A percentile compares a stretch with the other conserved stretches of the same genome.
These are phyloP conservation scores for Aspergillus melleus DNA, from an alignment of 2,329 filamentous ascomycete genomes.

Conservation along the genomic window DNA sequence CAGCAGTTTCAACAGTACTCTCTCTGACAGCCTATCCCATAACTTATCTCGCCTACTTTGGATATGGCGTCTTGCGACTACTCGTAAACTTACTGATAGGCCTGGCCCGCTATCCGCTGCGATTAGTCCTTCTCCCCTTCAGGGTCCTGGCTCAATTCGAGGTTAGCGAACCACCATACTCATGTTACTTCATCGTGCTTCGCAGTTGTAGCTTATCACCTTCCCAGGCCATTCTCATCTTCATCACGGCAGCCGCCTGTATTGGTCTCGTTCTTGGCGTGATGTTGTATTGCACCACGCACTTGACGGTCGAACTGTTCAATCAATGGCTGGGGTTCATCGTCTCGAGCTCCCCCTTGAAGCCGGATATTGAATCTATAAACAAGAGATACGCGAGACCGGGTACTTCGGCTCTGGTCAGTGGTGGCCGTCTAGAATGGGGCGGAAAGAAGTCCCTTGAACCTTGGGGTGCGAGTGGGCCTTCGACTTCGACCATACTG, in stretches of 20 bases:
- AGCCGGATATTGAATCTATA: not conserved
- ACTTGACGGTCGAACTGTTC: slow-evolving; percentile 53
- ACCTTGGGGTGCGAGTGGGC: slow-evolving; percentile 4
- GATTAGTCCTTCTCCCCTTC: slow-evolving; percentile 50
- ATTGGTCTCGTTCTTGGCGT: slow-evolving; percentile 66
- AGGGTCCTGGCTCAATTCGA: slow-evolving; percentile 55
- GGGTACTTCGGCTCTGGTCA: not conserved
- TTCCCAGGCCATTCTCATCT: slow-evolving; percentile 50
- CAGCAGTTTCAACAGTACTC: not conserved
- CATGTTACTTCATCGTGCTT: not conserved
- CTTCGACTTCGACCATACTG: slow-evolving; percentile 28
- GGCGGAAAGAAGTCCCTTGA: not conserved
- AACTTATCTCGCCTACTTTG: slow-evolving; percentile 19
- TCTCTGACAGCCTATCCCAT: slow-evolving; percentile 12
- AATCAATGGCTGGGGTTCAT: slow-evolving; percentile 46
- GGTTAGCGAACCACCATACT: slow-evolving; percentile 39
- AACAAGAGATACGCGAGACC: not conserved
- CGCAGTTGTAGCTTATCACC: not conserved
- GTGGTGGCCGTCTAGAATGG: not conserved
- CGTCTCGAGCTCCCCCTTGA: not conserved
- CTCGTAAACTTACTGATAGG: slow-evolving; percentile 51
- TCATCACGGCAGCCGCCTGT: slow-evolving; percentile 65
- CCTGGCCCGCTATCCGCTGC: slow-evolving; percentile 44
- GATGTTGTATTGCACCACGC: slow-evolving; percentile 58
- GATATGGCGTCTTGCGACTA: slow-evolving; percentile 34